Evolutionary conservation across 192 early-diverging fungal genomes (phyloP).

Genomic region (Spizellomyces sp.): DNA sequence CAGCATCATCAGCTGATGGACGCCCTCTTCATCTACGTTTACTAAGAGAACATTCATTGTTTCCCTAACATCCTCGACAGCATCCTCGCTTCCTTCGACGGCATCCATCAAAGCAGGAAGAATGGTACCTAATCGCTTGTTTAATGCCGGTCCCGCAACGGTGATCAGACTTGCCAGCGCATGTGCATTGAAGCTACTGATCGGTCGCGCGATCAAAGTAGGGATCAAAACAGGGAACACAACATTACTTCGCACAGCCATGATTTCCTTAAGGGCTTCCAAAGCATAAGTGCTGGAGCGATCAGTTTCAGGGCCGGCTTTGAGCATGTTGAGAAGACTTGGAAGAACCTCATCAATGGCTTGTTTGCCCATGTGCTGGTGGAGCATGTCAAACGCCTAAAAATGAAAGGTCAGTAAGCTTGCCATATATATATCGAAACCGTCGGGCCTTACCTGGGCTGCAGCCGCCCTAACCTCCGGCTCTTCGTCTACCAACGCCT

Average conservation of each 20-base stretch:
- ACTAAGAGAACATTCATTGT: slow-evolving; percentile 72
- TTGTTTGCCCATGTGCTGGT: slow-evolving; percentile 86
- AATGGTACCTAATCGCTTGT: slow-evolving; percentile 79
- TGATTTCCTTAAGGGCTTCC: slow-evolving; percentile 95
- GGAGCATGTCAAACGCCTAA: slow-evolving; percentile 88
- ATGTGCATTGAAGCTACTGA: slow-evolving; percentile 89
- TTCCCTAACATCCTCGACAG: slow-evolving; percentile 68
- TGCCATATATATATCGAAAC: no score
- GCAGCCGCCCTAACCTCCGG: slow-evolving; percentile 90
- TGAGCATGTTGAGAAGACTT: slow-evolving; percentile 79
- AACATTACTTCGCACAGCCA: slow-evolving; percentile 93
- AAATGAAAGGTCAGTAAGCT: no score
- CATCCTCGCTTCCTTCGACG: slow-evolving; percentile 67
- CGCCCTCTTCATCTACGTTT: slow-evolving; percentile 80
- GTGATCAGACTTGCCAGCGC: slow-evolving; percentile 86
- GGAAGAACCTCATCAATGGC: slow-evolving; percentile 94
- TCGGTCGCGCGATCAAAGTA: slow-evolving; percentile 84
- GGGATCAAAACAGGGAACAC: slow-evolving; percentile 99
- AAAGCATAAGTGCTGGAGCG: slow-evolving; percentile 66
- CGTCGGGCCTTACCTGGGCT: slow-evolving; percentile 55
- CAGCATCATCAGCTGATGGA: slow-evolving; percentile 76
- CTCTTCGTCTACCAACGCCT: slow-evolving; percentile 84
- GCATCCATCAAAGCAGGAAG: slow-evolving; percentile 81
- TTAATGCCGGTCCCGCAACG: slow-evolving; percentile 86
- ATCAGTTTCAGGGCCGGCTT: slow-evolving; percentile 26